Evolutionary conservation across 2,329 filamentous ascomycete genomes (phyloP).

Genomic region (Alternaria consortialis): DNA sequence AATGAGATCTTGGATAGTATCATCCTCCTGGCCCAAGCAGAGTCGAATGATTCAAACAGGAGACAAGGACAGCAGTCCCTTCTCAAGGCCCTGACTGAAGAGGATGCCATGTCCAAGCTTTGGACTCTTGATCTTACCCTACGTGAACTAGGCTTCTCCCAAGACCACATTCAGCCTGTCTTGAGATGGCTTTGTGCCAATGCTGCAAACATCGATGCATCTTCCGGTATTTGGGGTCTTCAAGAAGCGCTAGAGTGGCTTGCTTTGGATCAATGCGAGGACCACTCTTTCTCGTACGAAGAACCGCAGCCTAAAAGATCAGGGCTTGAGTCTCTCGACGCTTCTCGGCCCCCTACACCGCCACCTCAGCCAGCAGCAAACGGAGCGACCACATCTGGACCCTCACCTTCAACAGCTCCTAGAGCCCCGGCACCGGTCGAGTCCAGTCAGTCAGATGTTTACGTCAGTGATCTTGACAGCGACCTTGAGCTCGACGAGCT

Average conservation of each 20-base stretch:
- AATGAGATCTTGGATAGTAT: conserved; percentile 80
- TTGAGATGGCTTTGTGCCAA: conserved; percentile 49
- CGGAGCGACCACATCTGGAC: not conserved
- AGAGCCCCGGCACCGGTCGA: conserved; percentile 12
- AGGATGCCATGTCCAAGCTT: conserved; percentile 79
- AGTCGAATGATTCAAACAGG: conserved; percentile 63
- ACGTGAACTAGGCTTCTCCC: conserved; percentile 71
- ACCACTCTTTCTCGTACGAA: conserved; percentile 78
- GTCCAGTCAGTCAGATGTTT: conserved; percentile 42
- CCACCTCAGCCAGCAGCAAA: conserved; percentile 6
- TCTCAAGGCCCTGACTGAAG: conserved; percentile 67
- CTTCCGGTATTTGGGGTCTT: conserved; percentile 77
- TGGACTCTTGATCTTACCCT: conserved; percentile 87
- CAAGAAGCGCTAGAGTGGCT: conserved; percentile 92
- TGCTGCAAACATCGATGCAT: conserved; percentile 59
- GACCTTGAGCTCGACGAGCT: conserved; percentile 61
- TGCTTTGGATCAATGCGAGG: conserved; percentile 74
- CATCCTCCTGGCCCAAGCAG: conserved; percentile 74
- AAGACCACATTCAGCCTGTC: conserved; percentile 42
- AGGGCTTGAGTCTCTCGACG: conserved; percentile 24
- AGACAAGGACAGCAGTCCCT: conserved; percentile 51
- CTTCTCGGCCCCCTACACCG: conserved; percentile 36
- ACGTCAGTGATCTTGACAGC: conserved; percentile 60
- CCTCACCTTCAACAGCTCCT: conserved; percentile 1
- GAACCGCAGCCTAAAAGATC: conserved; percentile 31